phyloP scores from a whole-genome alignment of 2,329 filamentous ascomycete genomes.

The Coleophoma crateriformis region DNA sequence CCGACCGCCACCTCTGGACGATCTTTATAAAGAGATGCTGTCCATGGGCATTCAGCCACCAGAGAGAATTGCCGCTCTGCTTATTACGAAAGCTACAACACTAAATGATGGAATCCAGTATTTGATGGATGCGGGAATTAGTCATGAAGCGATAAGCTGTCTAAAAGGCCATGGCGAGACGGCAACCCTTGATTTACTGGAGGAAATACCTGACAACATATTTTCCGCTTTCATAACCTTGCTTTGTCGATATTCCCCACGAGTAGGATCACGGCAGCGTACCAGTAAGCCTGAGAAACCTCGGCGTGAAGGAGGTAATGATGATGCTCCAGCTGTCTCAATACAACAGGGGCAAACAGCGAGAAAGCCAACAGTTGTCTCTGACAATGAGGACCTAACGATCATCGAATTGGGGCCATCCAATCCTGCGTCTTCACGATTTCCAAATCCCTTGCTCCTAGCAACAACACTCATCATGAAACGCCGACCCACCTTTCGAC shows the following conservation, averaged over 20 bases:
- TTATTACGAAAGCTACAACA: conserved; percentile 47
- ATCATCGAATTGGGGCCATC: background rate
- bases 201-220: conserved; percentile 21
- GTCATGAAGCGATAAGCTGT: conserved; percentile 10
- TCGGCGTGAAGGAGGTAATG: too few species aligned
- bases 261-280: background rate
- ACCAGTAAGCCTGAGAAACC: too few species aligned
- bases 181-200: conserved; percentile 9
- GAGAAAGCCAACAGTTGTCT: background rate
- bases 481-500: conserved; percentile 14
- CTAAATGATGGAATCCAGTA: conserved; percentile 42
- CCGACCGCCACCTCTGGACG: conserved; percentile 50
- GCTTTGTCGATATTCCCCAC: conserved; percentile 36
- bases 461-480: conserved; percentile 11
- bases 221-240: conserved; percentile 47
- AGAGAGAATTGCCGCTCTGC: conserved; percentile 44
- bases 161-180: conserved; percentile 4
- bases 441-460: conserved; percentile 6
- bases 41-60: conserved; percentile 40
- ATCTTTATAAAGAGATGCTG: conserved; percentile 56
- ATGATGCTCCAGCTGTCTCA: background rate
- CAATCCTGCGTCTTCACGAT: background rate
- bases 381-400: too few species aligned
- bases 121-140: conserved; percentile 36
- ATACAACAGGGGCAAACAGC: background rate